Base-by-base conservation (phyloP, 1,284 basidiomycete species). In the Trichosporon asahii region DNA sequence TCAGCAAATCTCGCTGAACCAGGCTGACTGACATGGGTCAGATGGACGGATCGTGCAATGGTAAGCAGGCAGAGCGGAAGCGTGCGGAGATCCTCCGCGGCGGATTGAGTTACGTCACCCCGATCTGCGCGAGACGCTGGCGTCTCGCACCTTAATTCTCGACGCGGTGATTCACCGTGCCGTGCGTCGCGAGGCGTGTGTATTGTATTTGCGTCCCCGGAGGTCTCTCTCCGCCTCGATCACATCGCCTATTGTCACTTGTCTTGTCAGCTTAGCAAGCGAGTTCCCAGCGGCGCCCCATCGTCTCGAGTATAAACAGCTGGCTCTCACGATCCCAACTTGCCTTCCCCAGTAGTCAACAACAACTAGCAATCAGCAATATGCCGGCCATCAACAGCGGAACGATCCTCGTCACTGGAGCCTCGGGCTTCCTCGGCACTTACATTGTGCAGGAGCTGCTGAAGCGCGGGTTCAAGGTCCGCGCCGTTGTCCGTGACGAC, bases 401-500 rank as follows among this genome's bases (percentile, higher is more conserved):
- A 31, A 84, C 85, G 69, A 73, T 83, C 64, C 80, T 84, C 66
- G 79, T 83, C 64, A 81, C 80, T 18, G 81, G 81, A 12, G 82
- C 78, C 2, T 78, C 78, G 27, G 82, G 82, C 66, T 83, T 80
- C 73, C 76, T 83, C 68, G 82, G 77, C 65, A 75, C 77, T 3
- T 74, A 78, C 65, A 67, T 74, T 33, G 66, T 69, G 31, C 55
- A 65, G 23, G 68, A 66, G 21, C 70, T 77, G 40, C 70, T 75
- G 57, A 66, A 68, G 21, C 65, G 57, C n/a, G 75, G 74, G 18
- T 77, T 76, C 74, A 69, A 70, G 18, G 88, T 89, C 15, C 84
- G 87, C 21, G 87, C 85, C 4, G 86, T 87, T 0, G 87, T 89
- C 8, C 85, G 88, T 21, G 84, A 85, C 2, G 77, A 77, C 25